Base-by-base conservation (phyloP, 2,329 filamentous ascomycete species). In the Fusarium oxysporum region DNA sequence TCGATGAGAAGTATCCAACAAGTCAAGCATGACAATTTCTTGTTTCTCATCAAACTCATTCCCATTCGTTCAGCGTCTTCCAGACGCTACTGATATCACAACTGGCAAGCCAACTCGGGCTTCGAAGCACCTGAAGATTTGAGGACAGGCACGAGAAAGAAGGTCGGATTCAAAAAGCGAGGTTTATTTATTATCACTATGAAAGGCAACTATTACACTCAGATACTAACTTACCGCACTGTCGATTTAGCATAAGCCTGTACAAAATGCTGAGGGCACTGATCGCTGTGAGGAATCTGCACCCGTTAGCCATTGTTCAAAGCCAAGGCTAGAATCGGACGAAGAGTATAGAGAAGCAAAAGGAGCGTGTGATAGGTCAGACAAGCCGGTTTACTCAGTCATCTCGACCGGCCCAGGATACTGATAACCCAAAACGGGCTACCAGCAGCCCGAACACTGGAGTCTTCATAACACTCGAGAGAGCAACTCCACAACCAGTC, bases 401-500 rank as follows among this genome's bases (percentile, higher is more conserved):
- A 87, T 85, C 83, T 81, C 84, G 81, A 81, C 90, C 90, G 89
- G 89, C 88, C 84, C 80, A 78, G 81, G 76, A 79, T 78, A 73
- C 75, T 66, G 62, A 66, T 69, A 72, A 75, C 78, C 80, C 85
- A 87, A 89, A 88, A 93, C 91, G 91, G 84, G 82, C 84, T 83
- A 78, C 76, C 77, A 78, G 81, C 78, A 81, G 80, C 43, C 77
- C 72, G 63, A 61, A 84, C 89, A 85, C 90, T 84, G 84, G 87
- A 92, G 87, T 87, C 86, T 70, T 85, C 85, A 90, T 91, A n/a
- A 90, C 83, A 81, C 82, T 81, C 74, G 70, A 64, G 64, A 79
- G 80, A 84, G 72, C 80, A 89, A 92, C 92, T 93, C 90, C 91
- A 93, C 92, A 91, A 93, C 92, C 87, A 80, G 83, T 93, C 92